Percentiles rank a stretch among this genome's conserved stretches.
phyloP scores from a whole-genome alignment of 2,329 filamentous ascomycete species.

The Tolypocladium amazonense region DNA sequence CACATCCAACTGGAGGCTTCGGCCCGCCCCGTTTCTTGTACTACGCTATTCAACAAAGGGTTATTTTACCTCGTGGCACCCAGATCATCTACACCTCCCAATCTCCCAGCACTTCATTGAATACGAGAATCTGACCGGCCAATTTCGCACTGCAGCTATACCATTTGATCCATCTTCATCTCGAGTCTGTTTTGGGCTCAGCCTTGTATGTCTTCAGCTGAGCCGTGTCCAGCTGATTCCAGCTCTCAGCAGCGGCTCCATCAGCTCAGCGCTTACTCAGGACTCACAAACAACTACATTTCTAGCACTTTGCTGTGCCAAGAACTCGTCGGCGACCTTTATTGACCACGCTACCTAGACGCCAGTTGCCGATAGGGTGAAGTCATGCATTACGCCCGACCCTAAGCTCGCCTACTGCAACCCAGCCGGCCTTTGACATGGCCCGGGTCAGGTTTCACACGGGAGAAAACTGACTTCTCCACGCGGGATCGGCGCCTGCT shows the following conservation, averaged over 20 bases:
- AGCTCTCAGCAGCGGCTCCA: not conserved
- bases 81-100: not conserved
- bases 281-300: not conserved
- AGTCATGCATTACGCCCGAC: slow-evolving; percentile 1
- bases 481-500: not conserved
- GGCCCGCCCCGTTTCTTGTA: not conserved
- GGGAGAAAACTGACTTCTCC: not conserved
- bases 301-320: not conserved
- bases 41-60: not conserved
- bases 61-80: not conserved
- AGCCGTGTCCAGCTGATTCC: not conserved
- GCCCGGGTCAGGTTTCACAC: not conserved
- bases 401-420: slow-evolving; percentile 1
- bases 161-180: too few species aligned
- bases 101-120: not conserved
- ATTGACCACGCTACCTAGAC: not conserved
- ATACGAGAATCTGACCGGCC: not conserved
- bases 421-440: slow-evolving; percentile 2
- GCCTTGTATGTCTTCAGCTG: not conserved
- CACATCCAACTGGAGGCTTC: not conserved
- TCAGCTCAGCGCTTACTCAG: not conserved
- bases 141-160: not conserved
- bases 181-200: not conserved
- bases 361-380: not conserved
- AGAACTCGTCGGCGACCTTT: not conserved